Evolutionary conservation across 805 yeast genomes (phyloP), one percentile per base, ranked within the genome.

Genomic region (Monosporozyma siamensis): DNA sequence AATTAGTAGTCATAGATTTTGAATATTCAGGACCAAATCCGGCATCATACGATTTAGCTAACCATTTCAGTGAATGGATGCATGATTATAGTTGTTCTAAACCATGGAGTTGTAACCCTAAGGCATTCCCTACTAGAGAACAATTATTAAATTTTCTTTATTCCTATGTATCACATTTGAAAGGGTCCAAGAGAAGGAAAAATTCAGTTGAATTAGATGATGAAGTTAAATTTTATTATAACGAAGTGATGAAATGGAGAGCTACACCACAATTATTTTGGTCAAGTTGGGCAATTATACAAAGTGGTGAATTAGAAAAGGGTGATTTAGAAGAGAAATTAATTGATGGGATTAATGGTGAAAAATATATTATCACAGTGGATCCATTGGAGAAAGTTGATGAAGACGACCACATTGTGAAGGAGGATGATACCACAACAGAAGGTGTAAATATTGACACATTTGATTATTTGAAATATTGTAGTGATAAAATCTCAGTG

Each of bases 61-160:
- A 89, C 62, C 96, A 88, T 64, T 83, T 90, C 52, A 74, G 82
- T 47, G 97, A 89, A 65, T 89, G 97, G 95, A 89, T 88, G 96
- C 74, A 84, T 38, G 85, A 89, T 65, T 89, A 88, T 59, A 85
- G 82, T 55, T 54, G 58, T 37, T 24, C 49, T 2, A 75, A 78
- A 51, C 74, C 79, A 1, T 66, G 69, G 15, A 64, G 69, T 12
- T 60, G 70, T 29, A 55, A 56, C 40, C 69, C 77, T 1, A 65
- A 71, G 10, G 64, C 66, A 30, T 92, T 74, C 62, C 98, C 98
- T 8, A 66, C 69, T 11, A 67, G 69, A 46, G 77, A 77, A 36
- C 82, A 88, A 58, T 80, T 82, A 54, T 58, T 80, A 49, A 80
- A 82, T 54, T 72, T 88, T 51, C 62, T 90, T 41, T 76, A 77